Conservation (phyloP, 495 filamentous ascomycete genomes). For the Corynascus novoguineensis region DNA sequence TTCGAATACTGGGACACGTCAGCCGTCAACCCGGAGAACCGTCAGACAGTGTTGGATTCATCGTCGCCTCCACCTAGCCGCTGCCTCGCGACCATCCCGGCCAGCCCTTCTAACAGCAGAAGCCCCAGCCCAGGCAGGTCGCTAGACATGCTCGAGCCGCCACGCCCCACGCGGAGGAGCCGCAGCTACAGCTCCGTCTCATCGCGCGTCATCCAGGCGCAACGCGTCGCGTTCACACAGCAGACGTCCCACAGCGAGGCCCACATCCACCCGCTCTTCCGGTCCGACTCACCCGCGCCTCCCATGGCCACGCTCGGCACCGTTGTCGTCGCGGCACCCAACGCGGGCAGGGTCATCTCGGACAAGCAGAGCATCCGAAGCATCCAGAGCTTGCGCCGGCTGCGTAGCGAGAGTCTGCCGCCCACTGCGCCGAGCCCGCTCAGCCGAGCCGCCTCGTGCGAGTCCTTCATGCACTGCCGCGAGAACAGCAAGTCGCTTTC, state of each 20-base stretch:
- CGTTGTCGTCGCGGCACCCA: conserved; percentile 63
- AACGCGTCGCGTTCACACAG: conserved; percentile 33
- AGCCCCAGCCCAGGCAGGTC: conserved; percentile 46
- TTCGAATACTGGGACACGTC: conserved; percentile 69
- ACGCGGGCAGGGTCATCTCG: conserved; percentile 61
- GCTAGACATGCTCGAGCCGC: conserved; percentile 40
- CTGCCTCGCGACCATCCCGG: conserved; percentile 57
- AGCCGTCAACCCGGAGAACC: conserved; percentile 52
- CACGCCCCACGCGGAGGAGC: conserved; percentile 34
- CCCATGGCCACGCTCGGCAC: conserved; percentile 64
- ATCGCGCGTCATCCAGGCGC: conserved; percentile 18
- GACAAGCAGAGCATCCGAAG: conserved; percentile 48
- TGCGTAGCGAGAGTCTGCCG: conserved; percentile 59
- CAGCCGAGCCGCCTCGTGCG: conserved; percentile 45
- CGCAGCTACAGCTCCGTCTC: conserved; percentile 43
- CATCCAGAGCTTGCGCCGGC: conserved; percentile 50
- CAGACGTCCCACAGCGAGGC: conserved; percentile 50
- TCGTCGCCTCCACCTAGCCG: conserved; percentile 41
- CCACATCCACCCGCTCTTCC: conserved; percentile 82
- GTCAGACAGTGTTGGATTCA: conserved; percentile 47
- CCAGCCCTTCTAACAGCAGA: conserved; percentile 46
- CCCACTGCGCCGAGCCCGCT: conserved; percentile 50
- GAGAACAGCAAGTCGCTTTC: conserved; percentile 25
- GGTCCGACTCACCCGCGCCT: conserved; percentile 65
- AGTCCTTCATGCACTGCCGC: conserved; percentile 33